Base-by-base conservation (phyloP, 768 basidiomycete genomes). In the Rubroboletus pulcherrimus region DNA sequence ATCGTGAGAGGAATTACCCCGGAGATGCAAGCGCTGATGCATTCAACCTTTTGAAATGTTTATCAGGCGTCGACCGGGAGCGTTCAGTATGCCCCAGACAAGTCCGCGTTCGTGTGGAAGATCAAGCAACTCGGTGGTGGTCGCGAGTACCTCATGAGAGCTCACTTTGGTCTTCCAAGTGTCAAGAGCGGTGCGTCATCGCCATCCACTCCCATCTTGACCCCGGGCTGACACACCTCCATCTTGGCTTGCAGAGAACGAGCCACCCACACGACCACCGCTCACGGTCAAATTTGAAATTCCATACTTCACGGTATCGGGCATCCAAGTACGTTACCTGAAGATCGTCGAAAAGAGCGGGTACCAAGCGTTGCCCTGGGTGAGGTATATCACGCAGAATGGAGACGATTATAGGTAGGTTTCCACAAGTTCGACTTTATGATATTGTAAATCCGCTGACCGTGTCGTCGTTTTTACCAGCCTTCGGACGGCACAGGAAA, bases 321-420 rank as follows among this genome's bases (percentile, higher is more conserved):
- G 95, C 5, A 94, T 98, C 55, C 96, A 98, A 73, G 97, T 99
- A 14, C 84, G 97, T 49, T 98, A 98, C 72, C 81, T 99, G 59
- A 98, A 98, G 74, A 93, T 99, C 50, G 94, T 98, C 0, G 97
- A 99, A 74, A 98, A 98, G 80, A 93, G 91, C 58, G 97, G 94
- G 19, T 98, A 99, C 71, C 93, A 96, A 71, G 92, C 93, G 5
- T 73, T 96, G 42, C 95, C 94, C 1, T 97, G 95, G 95, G 95
- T 98, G 56, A 78, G 94, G 55, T 97, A 93, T 69, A 91, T 95
- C 56, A 92, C 91, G 2, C 89, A 93, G 72, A 91, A 93, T 63
- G 92, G 91, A 17, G 91, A 93, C 64, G 91, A 93, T 68, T 93
- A 93, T 68, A 93, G 91, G 91, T 91, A 50, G 1, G 77, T 64